Evolutionary conservation across 2,329 filamentous ascomycete species (phyloP), one percentile per base, ranked within the genome.

Genomic region (Eurotiales sp.): DNA sequence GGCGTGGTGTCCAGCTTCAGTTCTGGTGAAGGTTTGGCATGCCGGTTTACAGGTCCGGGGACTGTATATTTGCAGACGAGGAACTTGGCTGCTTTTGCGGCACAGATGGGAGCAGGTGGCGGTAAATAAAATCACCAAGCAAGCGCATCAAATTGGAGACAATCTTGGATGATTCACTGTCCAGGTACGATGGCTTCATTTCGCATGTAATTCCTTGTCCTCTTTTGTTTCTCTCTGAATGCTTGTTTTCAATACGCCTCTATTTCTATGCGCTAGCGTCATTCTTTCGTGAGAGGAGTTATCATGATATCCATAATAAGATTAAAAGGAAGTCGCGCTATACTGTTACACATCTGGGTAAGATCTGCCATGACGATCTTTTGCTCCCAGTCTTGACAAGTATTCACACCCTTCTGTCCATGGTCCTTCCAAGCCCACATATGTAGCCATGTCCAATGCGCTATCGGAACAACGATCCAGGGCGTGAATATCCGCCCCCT

Each of bases 11-110:
- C 88, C n/a, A 85, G 86, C 8, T 70, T 96, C 19, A 83, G 85
- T 23, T 85, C 89, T 0, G 87, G 81, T 0, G 93, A 99, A 71
- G 93, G 93, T 0, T 74, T 97, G 30, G 91, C 96, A 3, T 99
- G 93, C 76, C 95, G 90, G 66, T 97, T 97, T 59, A 90, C 86
- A 0, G 91, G 80, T 37, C 93, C 93, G 0, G 93, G 93, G 0
- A 95, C 90, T 0, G 81, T 99, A 0, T 96, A 91, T 64, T 78
- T 97, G 61, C 93, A 99, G 72, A 97, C 93, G 1, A 82, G 93
- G 56, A 97, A 96, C 65, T 79, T 90, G 46, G 81, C 83, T 10
- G 77, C 77, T 0, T 85, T 86, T 63, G 75, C 74, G 1, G 63
- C 68, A 12, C 84, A 80, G 69, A 65, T 85, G 58, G 64, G 72